These are phyloP conservation scores for Fusarium azukiicola DNA, from an alignment of 2,329 filamentous ascomycete species.

Conservation along the genomic window DNA sequence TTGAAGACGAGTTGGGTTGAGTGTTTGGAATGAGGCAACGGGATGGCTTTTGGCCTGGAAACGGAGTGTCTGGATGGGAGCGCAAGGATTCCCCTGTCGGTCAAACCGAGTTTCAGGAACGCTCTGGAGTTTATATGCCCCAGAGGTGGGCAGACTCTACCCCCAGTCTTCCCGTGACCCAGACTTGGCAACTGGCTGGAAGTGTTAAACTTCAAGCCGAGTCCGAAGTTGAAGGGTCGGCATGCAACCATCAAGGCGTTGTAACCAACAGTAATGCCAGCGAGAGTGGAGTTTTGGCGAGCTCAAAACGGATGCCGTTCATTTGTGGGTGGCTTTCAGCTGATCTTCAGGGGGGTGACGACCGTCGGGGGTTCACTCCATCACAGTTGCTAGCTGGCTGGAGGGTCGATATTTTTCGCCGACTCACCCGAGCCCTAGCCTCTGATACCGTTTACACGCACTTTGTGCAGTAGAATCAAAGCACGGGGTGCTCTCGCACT, in stretches of 20 bases:
- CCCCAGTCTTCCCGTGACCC: background rate
- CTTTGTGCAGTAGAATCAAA: too few species aligned
- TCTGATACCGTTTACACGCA: too few species aligned
- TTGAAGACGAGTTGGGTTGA: background rate
- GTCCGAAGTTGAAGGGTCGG: background rate
- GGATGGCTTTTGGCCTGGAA: background rate
- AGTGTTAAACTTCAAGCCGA: conserved; percentile 11
- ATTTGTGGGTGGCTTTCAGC: background rate
- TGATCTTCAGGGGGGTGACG: background rate
- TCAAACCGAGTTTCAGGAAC: background rate
- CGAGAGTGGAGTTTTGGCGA: background rate
- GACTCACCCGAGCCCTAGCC: too few species aligned
- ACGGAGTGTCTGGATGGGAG: background rate
- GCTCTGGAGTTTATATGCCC: background rate
- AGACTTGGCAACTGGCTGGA: background rate
- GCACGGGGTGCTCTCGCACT: too few species aligned
- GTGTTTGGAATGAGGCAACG: background rate
- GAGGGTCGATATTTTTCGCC: too few species aligned
- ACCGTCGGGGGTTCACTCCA: background rate
- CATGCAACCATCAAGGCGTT: background rate
- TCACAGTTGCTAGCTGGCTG: background rate
- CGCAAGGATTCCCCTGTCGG: background rate
- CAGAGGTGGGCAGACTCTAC: background rate
- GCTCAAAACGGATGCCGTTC: background rate
- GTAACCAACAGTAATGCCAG: background rate